Base-by-base conservation (phyloP, 768 basidiomycete species). In the Strobilomyces echinocephalus region DNA sequence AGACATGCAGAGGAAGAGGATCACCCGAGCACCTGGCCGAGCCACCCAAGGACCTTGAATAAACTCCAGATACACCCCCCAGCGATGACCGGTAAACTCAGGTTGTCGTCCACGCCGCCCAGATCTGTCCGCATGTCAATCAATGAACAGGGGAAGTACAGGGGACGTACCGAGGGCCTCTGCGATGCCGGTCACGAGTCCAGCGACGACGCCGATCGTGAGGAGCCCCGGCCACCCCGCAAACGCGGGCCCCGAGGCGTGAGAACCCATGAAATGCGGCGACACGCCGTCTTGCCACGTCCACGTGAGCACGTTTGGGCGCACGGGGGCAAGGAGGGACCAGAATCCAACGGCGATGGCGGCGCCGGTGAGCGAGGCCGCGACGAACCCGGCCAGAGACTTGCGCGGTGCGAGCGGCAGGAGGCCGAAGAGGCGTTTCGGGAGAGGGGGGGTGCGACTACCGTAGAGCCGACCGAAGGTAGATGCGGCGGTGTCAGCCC, bases 401-500 rank as follows among this genome's bases (percentile, higher is more conserved):
- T 95, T 95, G 52, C 89, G 80, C 0, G 85, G 82, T 0, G 91
- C 89, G 46, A 95, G 77, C 0, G 84, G 88, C 39, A 93, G 73
- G 34, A 65, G 1, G 3, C 75, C 72, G 60, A 77, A 67, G 73
- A 64, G 53, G 70, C 65, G 72, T 43, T 73, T 66, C 2, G 86
- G 86, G 5, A 88, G 79, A 5, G 72, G 78, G 0, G 82, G 79
- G 0, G 91, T 91, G 43, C 73, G 71, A n/a, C 74, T 73, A 38
- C 91, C 91, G 67, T 81, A 91, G 33, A 91, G 74, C n/a, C 94
- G 83, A 41, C 94, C 94, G 58, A 95, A 75, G 12, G 91, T 95
- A 10, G 94, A 95, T 6, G 94, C 94, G 16, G 92, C 84, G 1
- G 94, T 95, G 69, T 97, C 94, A 0, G 91, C 93, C 94, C 94